These are phyloP conservation scores for Clavispora asparagi DNA, from an alignment of 805 yeast genomes.

Conservation along the genomic window DNA sequence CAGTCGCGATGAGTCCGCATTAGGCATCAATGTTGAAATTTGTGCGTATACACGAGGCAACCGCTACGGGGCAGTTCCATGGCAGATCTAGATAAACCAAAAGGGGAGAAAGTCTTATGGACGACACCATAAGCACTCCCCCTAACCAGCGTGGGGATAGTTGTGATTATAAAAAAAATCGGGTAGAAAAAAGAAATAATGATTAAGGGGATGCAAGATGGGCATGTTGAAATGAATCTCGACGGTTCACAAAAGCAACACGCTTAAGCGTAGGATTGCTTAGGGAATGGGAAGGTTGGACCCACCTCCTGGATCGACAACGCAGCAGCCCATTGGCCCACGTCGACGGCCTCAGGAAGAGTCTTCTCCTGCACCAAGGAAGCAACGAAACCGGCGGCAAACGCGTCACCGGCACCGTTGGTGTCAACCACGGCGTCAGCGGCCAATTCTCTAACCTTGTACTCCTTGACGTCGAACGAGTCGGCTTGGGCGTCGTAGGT, in stretches of 20 bases:
- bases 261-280: conserved; percentile 41
- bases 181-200: not conserved
- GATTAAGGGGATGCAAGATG: not conserved
- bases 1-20: conserved; percentile 2
- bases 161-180: not conserved
- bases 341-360: conserved; percentile 57
- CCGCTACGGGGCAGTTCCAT: not conserved
- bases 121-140: no score
- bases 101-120: not conserved
- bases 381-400: conserved; percentile 94
- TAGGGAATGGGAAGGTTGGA: conserved; percentile 86
- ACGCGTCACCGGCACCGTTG: conserved; percentile 99
- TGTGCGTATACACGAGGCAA: conserved; percentile 6
- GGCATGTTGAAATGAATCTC: conserved; percentile 14
- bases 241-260: not conserved
- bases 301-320: conserved; percentile 90
- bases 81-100: not conserved
- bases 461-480: conserved; percentile 44
- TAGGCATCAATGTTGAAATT: conserved; percentile 17
- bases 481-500: conserved; percentile 46
- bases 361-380: conserved; percentile 73
- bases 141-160: no score
- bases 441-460: conserved; percentile 69
- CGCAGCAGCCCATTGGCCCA: conserved; percentile 97
- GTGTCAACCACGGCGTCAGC: conserved; percentile 74